A percentile compares a stretch with the other conserved stretches of the same genome.
Conservation (phyloP, 495 filamentous ascomycete genomes). For the Penicillium coprophilum region DNA sequence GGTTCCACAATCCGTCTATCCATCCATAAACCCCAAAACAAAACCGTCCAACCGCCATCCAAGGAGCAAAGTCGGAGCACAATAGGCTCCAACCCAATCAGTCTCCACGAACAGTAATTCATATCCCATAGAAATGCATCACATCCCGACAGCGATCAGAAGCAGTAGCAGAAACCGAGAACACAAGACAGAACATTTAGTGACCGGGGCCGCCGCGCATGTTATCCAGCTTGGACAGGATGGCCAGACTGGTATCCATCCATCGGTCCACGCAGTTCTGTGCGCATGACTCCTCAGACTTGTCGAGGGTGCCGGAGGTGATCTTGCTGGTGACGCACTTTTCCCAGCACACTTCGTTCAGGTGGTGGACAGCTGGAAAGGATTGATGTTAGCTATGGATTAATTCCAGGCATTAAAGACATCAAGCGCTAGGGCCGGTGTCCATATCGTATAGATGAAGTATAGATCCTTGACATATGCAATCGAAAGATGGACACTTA, state of each 20-base stretch:
- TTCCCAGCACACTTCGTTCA: constrained; percentile 89
- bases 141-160: neutral
- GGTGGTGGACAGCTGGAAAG: constrained; percentile 66
- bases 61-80: neutral
- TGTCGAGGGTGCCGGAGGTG: constrained; percentile 65
- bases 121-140: neutral
- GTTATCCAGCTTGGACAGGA: constrained; percentile 75
- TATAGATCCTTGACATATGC: neutral
- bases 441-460: too few relatives aligned
- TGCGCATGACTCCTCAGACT: constrained; percentile 73
- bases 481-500: constrained; percentile 44
- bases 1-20: constrained; percentile 9
- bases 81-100: constrained; percentile 3
- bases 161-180: neutral
- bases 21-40: constrained; percentile 3
- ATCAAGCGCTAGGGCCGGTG: neutral
- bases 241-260: constrained; percentile 79
- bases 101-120: neutral
- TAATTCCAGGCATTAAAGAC: neutral
- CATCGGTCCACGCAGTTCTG: constrained; percentile 92
- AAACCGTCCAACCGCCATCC: neutral
- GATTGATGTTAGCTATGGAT: constrained; percentile 14
- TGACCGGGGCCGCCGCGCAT: constrained; percentile 47
- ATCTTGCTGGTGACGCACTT: constrained; percentile 79
- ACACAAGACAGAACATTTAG: constrained; percentile 17